phyloP scores from a whole-genome alignment of 306 rosid genomes.

The Castanea crenata region DNA sequence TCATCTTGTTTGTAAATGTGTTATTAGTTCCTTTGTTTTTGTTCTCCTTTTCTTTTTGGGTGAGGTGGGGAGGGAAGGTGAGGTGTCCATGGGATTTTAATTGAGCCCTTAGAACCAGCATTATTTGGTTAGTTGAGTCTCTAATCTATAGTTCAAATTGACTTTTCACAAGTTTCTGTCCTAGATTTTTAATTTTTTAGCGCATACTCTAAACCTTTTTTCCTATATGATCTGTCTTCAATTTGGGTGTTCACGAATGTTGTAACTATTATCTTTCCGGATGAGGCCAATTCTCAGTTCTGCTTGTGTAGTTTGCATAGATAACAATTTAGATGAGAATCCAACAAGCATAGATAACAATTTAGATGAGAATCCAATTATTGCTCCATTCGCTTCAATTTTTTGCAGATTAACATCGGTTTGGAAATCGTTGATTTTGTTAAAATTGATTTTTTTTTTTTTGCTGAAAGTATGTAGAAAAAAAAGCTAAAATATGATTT shows the following conservation, averaged over 20 bases:
- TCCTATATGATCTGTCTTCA: neutral
- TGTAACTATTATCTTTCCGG: neutral
- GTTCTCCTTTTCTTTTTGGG: neutral
- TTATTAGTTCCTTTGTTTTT: neutral
- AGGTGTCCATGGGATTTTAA: neutral
- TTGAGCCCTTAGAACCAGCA: neutral
- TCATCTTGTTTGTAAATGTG: conserved; percentile 24
- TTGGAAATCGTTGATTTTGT: accelerated
- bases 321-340: neutral
- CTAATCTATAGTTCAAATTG: neutral
- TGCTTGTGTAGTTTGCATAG: neutral
- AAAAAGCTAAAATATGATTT: too few relatives aligned
- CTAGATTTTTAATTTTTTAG: neutral
- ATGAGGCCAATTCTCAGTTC: neutral
- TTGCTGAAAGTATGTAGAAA: too few relatives aligned
- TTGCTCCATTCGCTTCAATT: neutral
- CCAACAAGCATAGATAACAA: too few relatives aligned
- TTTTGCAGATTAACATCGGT: neutral
- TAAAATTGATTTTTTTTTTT: accelerated
- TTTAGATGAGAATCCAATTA: neutral
- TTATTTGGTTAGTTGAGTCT: neutral
- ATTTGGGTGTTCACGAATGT: neutral
- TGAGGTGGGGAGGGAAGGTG: neutral
- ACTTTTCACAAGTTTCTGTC: neutral
- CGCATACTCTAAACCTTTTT: neutral